Base-by-base conservation (phyloP, 306 rosid species). In the Hippophae gyantsensis region DNA sequence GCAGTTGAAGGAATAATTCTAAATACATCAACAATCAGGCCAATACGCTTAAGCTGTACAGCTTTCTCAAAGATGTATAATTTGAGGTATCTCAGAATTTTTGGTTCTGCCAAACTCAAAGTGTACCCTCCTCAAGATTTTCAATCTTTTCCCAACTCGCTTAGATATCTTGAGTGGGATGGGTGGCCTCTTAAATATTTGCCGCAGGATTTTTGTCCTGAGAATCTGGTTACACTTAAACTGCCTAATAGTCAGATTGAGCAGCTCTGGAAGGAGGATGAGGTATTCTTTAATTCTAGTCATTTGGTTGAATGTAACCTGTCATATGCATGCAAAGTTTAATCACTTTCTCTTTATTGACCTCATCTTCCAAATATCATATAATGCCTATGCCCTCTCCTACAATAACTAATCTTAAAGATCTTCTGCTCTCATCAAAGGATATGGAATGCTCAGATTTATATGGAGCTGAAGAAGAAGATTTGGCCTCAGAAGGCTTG, bases 1-100 rank as follows among this genome's bases (percentile, higher is more conserved):
- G 56, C 62, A 25, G 11, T 75, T 3, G 43, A 58, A 7, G 51
- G 61, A 27, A 68, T 79, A 63, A 56, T 32, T 3, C 52, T 69
- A 0, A 38, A 68, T 43, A 3, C 10, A 1, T 7, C 42, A 32
- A 41, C 48, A 23, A 9, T 23, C n/a, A 42, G 6, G 32, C 13
- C 58, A 3, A 9, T 58, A 27, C 0, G 52, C 0, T n/a, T 72
- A 3, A 18, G 63, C 47, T 10, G 46, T 1, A 1, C 50, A 26
- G 40, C 71, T 41, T 72, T 75, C 68, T 79, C 8, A 14, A 13
- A 0, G 25, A 49, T 5, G 53, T 7, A 3, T 8, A 49, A 49
- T 49, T 8, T 49, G 7, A 7, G 53, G 8, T 2, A 12, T n/a
- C 53, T 49, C 26, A 49, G 6, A 49, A 49, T 49, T 49, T 0